Base-by-base conservation (phyloP, 345 rosid species). In the Syzygium jambos region DNA sequence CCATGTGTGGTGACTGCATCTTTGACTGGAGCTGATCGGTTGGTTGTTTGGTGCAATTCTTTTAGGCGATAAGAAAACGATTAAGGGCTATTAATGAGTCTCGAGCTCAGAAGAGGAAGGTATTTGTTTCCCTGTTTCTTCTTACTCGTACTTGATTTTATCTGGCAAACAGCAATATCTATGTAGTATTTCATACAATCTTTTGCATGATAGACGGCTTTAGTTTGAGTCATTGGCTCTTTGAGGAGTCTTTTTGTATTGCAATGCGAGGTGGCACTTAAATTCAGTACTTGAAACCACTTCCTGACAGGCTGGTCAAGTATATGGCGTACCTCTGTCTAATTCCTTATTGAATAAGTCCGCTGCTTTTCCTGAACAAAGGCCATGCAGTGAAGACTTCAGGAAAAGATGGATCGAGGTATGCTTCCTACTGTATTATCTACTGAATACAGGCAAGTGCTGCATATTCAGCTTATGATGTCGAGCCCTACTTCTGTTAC, bases 341-440 rank as follows among this genome's bases (percentile, higher is more conserved):
- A 98, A 98, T 87, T 85, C 96, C 82, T 93, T 96, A 56, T 89
- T 98, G 88, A 93, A 93, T 88, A 98, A 96, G 92, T 93, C 95
- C 84, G 96, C 96, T 57, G 90, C 90, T 86, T 98, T 93, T 90
- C 99, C 99, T 78, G 99, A 96, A 86, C 99, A 93, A 92, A 93
- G 90, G 88, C 88, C 94, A 11, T 95, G 94, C 89, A 89, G 95
- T 84, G 99, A 96, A 91, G 99, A 98, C 80, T 95, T 92, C 89
- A 93, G 89, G 93, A 98, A 93, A 91, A 98, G 95, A 92, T 98
- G 99, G 99, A 93, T 98, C 88, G 99, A 98, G 98, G 99, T 96
- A 93, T 89, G 56, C 56, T 68, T 82, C 78, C 84, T 27, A 43
- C 87, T 83, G n/a, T 61, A 34, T 85, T 86, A 29, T 78, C 34